Evolutionary conservation across 164 flowering plant genomes (phyloP).

Genomic region (Echeveria elegans): DNA sequence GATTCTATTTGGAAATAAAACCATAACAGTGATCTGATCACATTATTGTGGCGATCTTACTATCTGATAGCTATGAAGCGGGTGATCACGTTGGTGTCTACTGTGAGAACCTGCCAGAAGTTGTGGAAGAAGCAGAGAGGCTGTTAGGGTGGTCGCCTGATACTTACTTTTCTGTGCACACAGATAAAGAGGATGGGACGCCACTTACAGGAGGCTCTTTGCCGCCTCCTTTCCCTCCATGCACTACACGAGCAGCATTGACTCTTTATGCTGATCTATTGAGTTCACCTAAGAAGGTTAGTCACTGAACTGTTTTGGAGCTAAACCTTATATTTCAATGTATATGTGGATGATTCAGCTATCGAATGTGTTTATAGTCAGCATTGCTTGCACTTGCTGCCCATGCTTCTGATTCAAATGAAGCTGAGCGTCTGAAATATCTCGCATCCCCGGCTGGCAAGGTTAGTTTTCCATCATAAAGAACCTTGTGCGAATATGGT

Average conservation of each 20-base stretch:
- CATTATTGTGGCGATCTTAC: conserved; percentile 22
- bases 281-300: conserved; percentile 90
- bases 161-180: conserved; percentile 66
- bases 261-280: conserved; percentile 75
- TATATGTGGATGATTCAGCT: background rate
- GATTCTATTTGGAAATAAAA: conserved; percentile 40
- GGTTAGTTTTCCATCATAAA: conserved; percentile 28
- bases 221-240: conserved; percentile 92
- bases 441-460: conserved; percentile 98
- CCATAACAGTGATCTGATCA: conserved; percentile 60
- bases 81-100: conserved; percentile 98
- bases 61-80: conserved; percentile 63
- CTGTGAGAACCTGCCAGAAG: conserved; percentile 61
- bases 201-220: conserved; percentile 68
- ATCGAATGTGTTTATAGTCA: conserved; percentile 37
- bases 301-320: background rate
- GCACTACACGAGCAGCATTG: conserved; percentile 75
- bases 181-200: conserved; percentile 82
- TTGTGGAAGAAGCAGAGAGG: conserved; percentile 71
- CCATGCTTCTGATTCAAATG: conserved; percentile 82
- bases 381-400: conserved; percentile 84
- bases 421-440: conserved; percentile 71
- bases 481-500: background rate
- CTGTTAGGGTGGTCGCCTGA: conserved; percentile 56
- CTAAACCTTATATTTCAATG: background rate